A percentile compares a stretch with the other conserved stretches of the same genome.
Evolutionary conservation across 176 grass and related monocot species (phyloP).

Genomic region (Urochloa ruziziensis): DNA sequence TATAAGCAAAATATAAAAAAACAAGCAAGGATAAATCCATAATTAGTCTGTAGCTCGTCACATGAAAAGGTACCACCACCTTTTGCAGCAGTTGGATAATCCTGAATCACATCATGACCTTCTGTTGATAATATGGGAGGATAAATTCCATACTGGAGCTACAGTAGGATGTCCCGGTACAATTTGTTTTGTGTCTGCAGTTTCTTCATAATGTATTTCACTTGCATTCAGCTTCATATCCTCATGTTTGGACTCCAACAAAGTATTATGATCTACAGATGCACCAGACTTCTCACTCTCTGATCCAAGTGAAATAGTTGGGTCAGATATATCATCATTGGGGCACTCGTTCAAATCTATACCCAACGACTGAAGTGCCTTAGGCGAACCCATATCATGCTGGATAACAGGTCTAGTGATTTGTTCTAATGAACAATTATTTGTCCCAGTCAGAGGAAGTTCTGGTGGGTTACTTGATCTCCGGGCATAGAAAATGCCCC

Average conservation of each 20-base stretch:
- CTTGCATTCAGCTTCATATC: slow-evolving; percentile 20
- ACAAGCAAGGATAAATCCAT: slow-evolving; percentile 10
- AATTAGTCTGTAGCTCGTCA: not conserved
- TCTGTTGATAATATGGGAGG: not conserved
- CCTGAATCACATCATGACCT: slow-evolving; percentile 2
- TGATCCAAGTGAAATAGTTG: slow-evolving; percentile 18
- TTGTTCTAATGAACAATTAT: slow-evolving; percentile 26
- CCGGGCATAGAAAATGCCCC: slow-evolving; percentile 71
- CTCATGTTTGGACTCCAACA: slow-evolving; percentile 21
- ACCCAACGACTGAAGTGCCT: slow-evolving; percentile 45
- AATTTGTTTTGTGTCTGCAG: slow-evolving; percentile 13
- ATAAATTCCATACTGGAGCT: slow-evolving; percentile 14
- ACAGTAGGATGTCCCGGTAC: slow-evolving; percentile 5
- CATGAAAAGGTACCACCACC: slow-evolving; percentile 42
- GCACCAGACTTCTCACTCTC: slow-evolving; percentile 36
- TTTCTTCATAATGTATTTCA: slow-evolving; percentile 25
- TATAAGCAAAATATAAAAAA: slow-evolving; percentile 20
- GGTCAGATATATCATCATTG: slow-evolving; percentile 47
- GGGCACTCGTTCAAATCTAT: slow-evolving; percentile 68
- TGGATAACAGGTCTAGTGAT: slow-evolving; percentile 24
- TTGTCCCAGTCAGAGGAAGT: slow-evolving; percentile 1
- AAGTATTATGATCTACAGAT: slow-evolving; percentile 25
- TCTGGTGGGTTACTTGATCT: slow-evolving; percentile 38
- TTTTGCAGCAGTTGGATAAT: slow-evolving; percentile 33
- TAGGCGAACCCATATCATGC: slow-evolving; percentile 39